Evolutionary conservation across 495 filamentous ascomycete genomes (phyloP).

Genomic region (Peziza echinospora): DNA sequence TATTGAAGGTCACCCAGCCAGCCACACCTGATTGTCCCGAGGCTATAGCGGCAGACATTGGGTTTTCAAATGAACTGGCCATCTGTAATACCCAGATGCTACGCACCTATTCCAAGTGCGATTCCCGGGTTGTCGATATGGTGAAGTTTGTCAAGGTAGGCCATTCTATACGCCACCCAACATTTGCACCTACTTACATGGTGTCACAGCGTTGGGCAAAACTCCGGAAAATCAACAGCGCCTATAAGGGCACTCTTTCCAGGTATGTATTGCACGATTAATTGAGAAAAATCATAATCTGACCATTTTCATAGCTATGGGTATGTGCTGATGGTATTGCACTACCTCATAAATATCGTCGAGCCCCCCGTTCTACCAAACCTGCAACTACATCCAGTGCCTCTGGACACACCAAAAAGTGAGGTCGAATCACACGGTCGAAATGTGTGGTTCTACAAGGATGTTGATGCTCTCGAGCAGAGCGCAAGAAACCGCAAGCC

Average conservation of each 20-base stretch:
- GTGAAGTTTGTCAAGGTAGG: constrained; percentile 56
- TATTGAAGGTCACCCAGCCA: constrained; percentile 50
- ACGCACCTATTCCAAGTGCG: constrained; percentile 52
- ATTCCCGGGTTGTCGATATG: constrained; percentile 48
- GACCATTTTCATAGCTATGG: constrained; percentile 33
- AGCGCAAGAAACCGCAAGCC: neutral
- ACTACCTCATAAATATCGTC: constrained; percentile 62
- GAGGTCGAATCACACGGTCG: constrained; percentile 10
- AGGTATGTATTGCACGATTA: constrained; percentile 11
- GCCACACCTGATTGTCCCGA: constrained; percentile 12
- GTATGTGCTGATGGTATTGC: constrained; percentile 82
- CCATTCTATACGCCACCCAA: neutral
- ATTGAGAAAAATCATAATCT: neutral
- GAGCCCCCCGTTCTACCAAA: constrained; percentile 61
- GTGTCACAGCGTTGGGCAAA: constrained; percentile 61
- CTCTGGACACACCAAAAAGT: constrained; percentile 4
- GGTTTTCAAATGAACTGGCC: constrained; percentile 54
- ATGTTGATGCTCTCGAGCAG: constrained; percentile 2
- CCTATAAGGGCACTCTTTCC: constrained; percentile 62
- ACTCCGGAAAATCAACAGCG: constrained; percentile 51
- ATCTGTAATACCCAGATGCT: constrained; percentile 60
- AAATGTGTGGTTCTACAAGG: constrained; percentile 12
- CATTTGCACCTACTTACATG: neutral
- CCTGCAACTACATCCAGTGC: constrained; percentile 32
- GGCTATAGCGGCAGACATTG: constrained; percentile 43